Base-by-base conservation (phyloP, 495 filamentous ascomycete species). In the Bombardia bombarda region DNA sequence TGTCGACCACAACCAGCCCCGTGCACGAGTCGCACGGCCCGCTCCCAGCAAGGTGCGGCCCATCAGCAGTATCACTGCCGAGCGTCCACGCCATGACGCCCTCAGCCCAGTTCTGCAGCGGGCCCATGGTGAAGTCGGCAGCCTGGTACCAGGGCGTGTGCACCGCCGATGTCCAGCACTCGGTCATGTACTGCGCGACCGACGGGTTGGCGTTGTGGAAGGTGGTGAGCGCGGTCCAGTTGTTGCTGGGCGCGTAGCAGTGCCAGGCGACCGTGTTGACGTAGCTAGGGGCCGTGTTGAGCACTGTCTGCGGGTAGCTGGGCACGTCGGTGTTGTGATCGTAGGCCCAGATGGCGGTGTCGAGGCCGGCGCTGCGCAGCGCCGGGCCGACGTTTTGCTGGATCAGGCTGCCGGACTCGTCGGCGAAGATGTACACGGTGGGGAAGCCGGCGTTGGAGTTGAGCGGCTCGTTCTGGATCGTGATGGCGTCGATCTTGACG, bases 391-490 rank as follows among this genome's bases (percentile, higher is more conserved):
- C 48, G 38, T 67, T 65, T 31, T 74, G 59, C 38, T 70, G 62
- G 22, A 73, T 73, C 14, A 77, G 43, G 23, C 63, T 56, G 0
- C 62, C 64, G 3, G 68, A 63, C 49, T 79, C 70, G 43, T 74
- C 63, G 5, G 66, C 70, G 30, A 57, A 61, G 43, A 77, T 58
- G 47, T 70, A 74, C 75, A 78, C 75, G 2, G 66, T 73, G 3
- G 75, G 73, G 33, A 73, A 70, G n/a, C 67, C 67, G 0, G 62
- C 58, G 40, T 73, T 65, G 43, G 60, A 72, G 53, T 77, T 74
- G 26, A 79, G 53, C 2, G 75, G 75, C 52, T 79, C 74, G 44
- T 79, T 79, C 47, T 77, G 72, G 31, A 78, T 66, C 17, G 70
- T 75, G 46, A 79, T 70, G 10, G 72, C 75, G 35, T 78, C 69